A percentile compares a stretch with the other conserved stretches of the same genome.
Conservation (phyloP, 2,329 filamentous ascomycete genomes). For the Pestalotiopsis sp. region DNA sequence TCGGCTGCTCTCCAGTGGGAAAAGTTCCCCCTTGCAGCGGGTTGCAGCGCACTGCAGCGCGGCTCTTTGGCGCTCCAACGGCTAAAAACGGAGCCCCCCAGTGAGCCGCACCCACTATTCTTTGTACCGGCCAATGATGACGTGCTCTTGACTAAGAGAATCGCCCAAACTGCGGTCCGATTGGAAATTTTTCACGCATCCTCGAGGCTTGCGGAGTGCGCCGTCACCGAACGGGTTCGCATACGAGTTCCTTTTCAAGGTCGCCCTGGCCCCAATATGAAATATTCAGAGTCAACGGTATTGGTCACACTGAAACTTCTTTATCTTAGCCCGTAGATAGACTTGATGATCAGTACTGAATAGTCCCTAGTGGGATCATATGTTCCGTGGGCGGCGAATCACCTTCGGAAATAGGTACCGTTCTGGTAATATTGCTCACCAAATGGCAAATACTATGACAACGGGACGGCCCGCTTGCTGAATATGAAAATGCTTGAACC, state of each 20-base stretch:
- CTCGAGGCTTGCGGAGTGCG: neutral
- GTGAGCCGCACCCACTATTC: neutral
- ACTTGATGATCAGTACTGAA: neutral
- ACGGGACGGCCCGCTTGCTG: neutral
- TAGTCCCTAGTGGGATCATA: neutral
- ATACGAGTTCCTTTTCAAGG: constrained; percentile 6
- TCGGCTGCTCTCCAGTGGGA: neutral
- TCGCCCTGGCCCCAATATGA: neutral
- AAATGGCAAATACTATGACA: neutral
- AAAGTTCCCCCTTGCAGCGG: neutral
- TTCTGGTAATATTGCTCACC: neutral
- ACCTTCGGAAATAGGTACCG: neutral
- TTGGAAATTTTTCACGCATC: constrained; percentile 1
- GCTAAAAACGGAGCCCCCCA: constrained; percentile 8
- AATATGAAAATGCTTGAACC: neutral
- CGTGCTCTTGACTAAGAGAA: constrained; percentile 12
- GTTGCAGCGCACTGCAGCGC: neutral
- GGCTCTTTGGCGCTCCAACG: constrained; percentile 6
- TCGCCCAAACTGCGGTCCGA: constrained; percentile 12
- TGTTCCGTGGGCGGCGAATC: neutral
- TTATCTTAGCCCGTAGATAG: neutral
- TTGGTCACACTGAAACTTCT: constrained; percentile 2
- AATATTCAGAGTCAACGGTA: neutral
- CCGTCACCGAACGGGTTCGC: constrained; percentile 8
- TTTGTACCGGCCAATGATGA: neutral